Evolutionary conservation across 805 yeast genomes (phyloP).

Genomic region (Ogataea haglerorum): DNA sequence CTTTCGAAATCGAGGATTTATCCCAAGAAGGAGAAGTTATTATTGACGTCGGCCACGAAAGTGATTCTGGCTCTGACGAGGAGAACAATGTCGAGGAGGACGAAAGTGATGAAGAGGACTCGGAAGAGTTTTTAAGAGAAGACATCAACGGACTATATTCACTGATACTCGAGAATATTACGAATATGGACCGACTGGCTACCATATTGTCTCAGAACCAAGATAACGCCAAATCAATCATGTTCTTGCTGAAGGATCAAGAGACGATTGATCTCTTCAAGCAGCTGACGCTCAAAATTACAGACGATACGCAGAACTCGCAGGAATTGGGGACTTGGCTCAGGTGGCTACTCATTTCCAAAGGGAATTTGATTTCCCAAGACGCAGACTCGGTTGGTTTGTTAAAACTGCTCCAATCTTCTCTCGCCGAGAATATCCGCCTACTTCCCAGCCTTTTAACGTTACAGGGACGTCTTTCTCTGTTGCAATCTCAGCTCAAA

Average conservation of each 20-base stretch:
- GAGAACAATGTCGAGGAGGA: conserved; percentile 15
- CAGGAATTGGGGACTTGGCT: conserved; percentile 61
- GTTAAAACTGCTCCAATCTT: conserved; percentile 53
- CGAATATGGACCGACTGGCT: conserved; percentile 32
- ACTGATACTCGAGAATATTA: conserved; percentile 22
- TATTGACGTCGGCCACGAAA: conserved; percentile 17
- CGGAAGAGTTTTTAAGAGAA: conserved; percentile 20
- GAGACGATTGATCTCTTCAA: conserved; percentile 44
- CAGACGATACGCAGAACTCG: conserved; percentile 48
- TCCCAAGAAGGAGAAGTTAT: conserved; percentile 23
- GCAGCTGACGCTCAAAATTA: conserved; percentile 43
- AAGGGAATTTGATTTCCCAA: conserved; percentile 60
- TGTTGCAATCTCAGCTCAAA: conserved; percentile 71
- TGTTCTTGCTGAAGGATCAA: conserved; percentile 48
- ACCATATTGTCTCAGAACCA: conserved; percentile 28
- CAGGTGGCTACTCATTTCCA: conserved; percentile 70
- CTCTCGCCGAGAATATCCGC: conserved; percentile 53
- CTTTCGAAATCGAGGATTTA: conserved; percentile 34
- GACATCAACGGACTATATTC: conserved; percentile 22
- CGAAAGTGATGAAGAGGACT: conserved; percentile 1
- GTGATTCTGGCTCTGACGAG: conserved; percentile 9
- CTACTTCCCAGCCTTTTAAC: conserved; percentile 67
- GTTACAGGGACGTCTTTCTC: conserved; percentile 80
- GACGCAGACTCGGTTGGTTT: conserved; percentile 51
- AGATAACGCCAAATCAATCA: conserved; percentile 50